Conservation (phyloP, 2,329 filamentous ascomycete genomes). For the Stagonosporopsis vannaccii region DNA sequence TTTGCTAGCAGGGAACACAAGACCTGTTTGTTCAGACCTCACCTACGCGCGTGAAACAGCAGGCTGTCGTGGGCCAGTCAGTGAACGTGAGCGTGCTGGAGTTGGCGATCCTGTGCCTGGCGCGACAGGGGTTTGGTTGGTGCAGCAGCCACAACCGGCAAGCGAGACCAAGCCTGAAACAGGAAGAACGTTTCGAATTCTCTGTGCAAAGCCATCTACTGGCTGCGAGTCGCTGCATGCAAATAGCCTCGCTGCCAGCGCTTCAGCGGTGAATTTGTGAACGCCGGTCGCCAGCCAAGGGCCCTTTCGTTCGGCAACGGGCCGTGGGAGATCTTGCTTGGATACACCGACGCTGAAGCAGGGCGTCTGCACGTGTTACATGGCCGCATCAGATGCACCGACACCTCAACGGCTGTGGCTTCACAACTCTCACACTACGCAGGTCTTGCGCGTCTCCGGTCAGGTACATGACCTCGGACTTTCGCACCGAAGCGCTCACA, state of each 20-base stretch:
- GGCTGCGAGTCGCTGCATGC: slow-evolving; percentile 32
- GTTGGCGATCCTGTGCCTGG: slow-evolving; percentile 39
- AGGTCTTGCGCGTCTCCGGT: neutral
- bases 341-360: slow-evolving; percentile 19
- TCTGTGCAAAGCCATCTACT: slow-evolving; percentile 22
- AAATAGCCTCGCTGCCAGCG: slow-evolving; percentile 32
- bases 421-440: slow-evolving; percentile 6
- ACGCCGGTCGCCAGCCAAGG: slow-evolving; percentile 26
- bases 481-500: neutral
- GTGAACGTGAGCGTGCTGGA: slow-evolving; percentile 32
- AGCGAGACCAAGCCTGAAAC: slow-evolving; percentile 20
- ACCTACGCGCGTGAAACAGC: slow-evolving; percentile 44
- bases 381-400: slow-evolving; percentile 16
- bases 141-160: slow-evolving; percentile 36
- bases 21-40: slow-evolving; percentile 29
- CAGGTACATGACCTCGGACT: neutral
- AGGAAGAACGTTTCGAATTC: slow-evolving; percentile 14
- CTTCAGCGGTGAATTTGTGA: slow-evolving; percentile 30
- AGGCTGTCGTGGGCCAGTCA: slow-evolving; percentile 38
- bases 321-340: slow-evolving; percentile 31
- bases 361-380: slow-evolving; percentile 16
- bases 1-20: slow-evolving; percentile 33
- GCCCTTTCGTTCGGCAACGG: slow-evolving; percentile 35
- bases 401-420: slow-evolving; percentile 10
- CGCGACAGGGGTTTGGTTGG: slow-evolving; percentile 27